Percentiles rank a stretch among this genome's conserved stretches.
phyloP scores from a whole-genome alignment of 306 rosid genomes.

The Rubus idaeus region DNA sequence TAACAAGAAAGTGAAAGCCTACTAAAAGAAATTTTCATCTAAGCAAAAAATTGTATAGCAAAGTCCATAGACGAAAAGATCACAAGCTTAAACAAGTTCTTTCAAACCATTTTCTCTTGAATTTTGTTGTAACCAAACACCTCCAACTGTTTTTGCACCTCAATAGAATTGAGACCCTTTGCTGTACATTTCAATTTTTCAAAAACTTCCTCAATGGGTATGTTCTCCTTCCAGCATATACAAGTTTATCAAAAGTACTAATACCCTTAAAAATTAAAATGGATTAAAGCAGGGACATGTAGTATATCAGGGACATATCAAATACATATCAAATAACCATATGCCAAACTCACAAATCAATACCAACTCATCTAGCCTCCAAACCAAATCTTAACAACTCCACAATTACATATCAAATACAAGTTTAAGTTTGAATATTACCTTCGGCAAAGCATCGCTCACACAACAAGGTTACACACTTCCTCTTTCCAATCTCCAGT shows the following conservation, averaged over 20 bases:
- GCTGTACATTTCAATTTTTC: slow-evolving; percentile 23
- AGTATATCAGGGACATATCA: too few relatives aligned
- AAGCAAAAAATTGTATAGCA: not conserved
- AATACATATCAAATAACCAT: too few relatives aligned
- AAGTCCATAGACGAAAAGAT: not conserved
- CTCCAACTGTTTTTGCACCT: slow-evolving; percentile 20
- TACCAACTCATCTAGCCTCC: too few relatives aligned
- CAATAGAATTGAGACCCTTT: slow-evolving; percentile 17
- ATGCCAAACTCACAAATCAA: too few relatives aligned
- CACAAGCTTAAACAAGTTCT: not conserved
- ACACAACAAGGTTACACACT: too few relatives aligned
- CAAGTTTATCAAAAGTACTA: not conserved
- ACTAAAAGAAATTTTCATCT: not conserved
- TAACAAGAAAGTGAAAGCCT: not conserved
- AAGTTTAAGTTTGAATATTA: too few relatives aligned
- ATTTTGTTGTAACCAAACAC: slow-evolving; percentile 28
- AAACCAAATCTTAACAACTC: too few relatives aligned
- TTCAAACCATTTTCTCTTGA: slow-evolving; percentile 24
- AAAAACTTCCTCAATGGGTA: slow-evolving; percentile 27
- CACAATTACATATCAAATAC: too few relatives aligned
- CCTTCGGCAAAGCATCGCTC: too few relatives aligned
- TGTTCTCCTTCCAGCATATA: slow-evolving; percentile 16
- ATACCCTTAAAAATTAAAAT: too few relatives aligned
- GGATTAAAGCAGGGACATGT: too few relatives aligned
- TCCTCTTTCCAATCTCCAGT: too few relatives aligned